These are phyloP conservation scores for Brassica incana DNA, from an alignment of 345 rosid species.

Conservation along the genomic window DNA sequence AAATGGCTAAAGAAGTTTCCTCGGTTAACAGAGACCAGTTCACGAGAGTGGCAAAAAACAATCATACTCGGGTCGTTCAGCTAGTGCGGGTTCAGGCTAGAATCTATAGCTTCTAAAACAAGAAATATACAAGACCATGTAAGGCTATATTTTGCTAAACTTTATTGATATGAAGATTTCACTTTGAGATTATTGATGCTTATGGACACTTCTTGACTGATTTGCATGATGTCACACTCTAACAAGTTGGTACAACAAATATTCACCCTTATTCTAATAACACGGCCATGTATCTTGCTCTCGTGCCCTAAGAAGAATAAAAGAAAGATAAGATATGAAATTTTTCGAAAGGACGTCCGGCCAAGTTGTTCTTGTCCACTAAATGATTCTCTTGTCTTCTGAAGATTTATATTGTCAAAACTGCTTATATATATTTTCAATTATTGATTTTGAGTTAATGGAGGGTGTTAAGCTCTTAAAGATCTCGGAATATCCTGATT, in stretches of 20 bases:
- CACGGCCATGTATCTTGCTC: conserved; percentile 21
- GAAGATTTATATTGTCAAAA: conserved; percentile 21
- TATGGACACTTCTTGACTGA: conserved; percentile 48
- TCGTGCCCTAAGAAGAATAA: background rate
- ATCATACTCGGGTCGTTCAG: background rate
- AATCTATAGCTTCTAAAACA: background rate
- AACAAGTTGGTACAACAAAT: conserved; percentile 17
- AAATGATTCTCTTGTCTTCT: conserved; percentile 30
- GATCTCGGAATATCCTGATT: conserved; percentile 31
- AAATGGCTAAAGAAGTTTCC: background rate
- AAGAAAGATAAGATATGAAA: background rate
- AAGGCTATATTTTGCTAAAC: conserved; percentile 51
- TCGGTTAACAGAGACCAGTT: background rate
- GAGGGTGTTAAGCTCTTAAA: conserved; percentile 22
- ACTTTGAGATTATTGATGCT: conserved; percentile 58
- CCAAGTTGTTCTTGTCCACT: conserved; percentile 33
- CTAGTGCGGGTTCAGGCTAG: background rate
- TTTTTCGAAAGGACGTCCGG: conserved; percentile 29
- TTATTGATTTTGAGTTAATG: conserved; percentile 3
- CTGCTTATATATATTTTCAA: background rate
- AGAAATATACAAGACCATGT: conserved; percentile 23
- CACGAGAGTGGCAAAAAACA: background rate
- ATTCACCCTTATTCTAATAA: background rate
- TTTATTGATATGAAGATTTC: conserved; percentile 64
- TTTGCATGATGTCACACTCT: conserved; percentile 15